Base-by-base conservation (phyloP, 2,329 filamentous ascomycete genomes). In the Elsinoe australis region DNA sequence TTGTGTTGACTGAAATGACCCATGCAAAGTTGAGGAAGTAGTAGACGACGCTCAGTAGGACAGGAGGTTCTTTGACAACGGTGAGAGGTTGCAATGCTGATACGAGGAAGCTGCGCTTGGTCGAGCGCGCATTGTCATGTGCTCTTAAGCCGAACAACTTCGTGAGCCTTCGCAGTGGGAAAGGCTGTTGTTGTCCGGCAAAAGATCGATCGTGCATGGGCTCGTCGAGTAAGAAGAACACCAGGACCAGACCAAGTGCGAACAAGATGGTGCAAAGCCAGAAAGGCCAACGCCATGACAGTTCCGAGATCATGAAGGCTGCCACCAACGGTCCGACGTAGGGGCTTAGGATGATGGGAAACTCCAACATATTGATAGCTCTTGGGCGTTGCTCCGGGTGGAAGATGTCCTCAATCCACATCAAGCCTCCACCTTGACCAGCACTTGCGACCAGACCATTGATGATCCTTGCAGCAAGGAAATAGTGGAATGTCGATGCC, bases 381-480 rank as follows among this genome's bases (percentile, higher is more conserved):
- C 58, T 50, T 3, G 64, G 58, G 28, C 73, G 65, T 52, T 79
- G 70, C 54, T 80, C 76, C 60, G 78, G 76, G 64, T 76, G 79
- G 64, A 77, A 80, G 50, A 78, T 67, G 58, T 80, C 76, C 47
- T 76, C 72, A 57, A 71, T 66, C 55, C 65, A 69, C 63, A 68
- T 68, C 24, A 71, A 59, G 2, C 67, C 68, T 31, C 64, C 64
- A 52, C 60, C 65, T 54, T 71, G 67, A 0, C 64, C 60, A 2
- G 67, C 66, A 3, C 62, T 69, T 6, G 61, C 65, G 56, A 70
- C 69, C 58, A 71, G 67, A 5, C 68, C 70, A 44, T 71, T 70
- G 4, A 72, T 55, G 19, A 70, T 67, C 1, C 70, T 62, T 0
- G 65, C 63, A 8, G 67, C 67, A 59, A 68, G 64, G 54, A 67